Evolutionary conservation across 495 filamentous ascomycete genomes (phyloP).

Genomic region (Podospora sp.): DNA sequence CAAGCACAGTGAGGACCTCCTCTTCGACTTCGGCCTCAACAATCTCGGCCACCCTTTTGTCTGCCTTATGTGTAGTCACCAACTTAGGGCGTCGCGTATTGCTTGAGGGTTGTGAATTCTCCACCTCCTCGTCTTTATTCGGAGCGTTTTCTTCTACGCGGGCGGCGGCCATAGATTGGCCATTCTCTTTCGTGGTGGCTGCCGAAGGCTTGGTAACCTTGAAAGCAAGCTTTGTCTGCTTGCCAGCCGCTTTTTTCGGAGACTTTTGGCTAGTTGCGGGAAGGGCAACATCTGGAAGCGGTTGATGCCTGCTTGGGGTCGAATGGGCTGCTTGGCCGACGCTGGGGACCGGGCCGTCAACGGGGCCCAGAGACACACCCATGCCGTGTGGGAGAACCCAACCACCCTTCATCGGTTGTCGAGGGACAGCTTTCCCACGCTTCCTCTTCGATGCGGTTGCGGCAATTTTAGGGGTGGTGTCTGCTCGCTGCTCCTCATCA

Average conservation of each 20-base stretch:
- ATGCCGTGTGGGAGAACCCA: conserved; percentile 48
- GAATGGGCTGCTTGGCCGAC: background rate
- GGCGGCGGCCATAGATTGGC: too few relatives aligned
- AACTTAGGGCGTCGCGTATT: background rate
- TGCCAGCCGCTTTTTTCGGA: background rate
- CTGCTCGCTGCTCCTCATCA: background rate
- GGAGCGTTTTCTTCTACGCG: background rate
- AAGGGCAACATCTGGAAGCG: background rate
- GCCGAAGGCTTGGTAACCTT: background rate
- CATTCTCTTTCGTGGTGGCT: background rate
- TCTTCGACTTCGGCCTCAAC: background rate
- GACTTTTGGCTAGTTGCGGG: background rate
- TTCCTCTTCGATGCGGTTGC: conserved; percentile 12
- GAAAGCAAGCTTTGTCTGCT: background rate
- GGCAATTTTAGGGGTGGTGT: background rate
- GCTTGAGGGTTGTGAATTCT: background rate
- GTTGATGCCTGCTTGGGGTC: background rate
- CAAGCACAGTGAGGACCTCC: background rate
- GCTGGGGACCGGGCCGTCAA: background rate
- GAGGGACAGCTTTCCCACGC: conserved; percentile 9
- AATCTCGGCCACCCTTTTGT: background rate
- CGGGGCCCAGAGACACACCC: conserved; percentile 24
- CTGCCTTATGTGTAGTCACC: background rate
- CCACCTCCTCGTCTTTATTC: background rate
- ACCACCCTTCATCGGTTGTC: conserved; percentile 32